Evolutionary conservation across 805 yeast species (phyloP), one percentile per base, ranked within the genome.

Genomic region (Yamadazyma paraphyllophila): DNA sequence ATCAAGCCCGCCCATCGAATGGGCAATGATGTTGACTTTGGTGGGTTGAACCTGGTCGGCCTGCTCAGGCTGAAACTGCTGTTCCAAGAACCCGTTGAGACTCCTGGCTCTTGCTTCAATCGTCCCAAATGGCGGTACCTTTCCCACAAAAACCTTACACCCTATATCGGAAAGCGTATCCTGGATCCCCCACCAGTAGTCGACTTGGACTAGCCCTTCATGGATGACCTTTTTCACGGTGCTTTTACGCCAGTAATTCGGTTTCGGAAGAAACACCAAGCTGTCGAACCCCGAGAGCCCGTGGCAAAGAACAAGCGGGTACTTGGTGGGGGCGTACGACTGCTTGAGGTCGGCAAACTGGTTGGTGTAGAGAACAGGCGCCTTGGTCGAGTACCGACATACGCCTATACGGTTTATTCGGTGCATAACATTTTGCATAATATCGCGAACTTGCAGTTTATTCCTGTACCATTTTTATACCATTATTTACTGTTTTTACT

Each of bases 1-100:
- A 58, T 91, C 97, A 26, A 90, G 66, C 0, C 97, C 97, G 4
- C 97, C 97, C 97, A 90, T 89, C 0, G 96, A 88, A 60, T 90
- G 97, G 5, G 94, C 94, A 20, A 90, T 73, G 36, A 90, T 61
- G 57, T 91, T 91, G 12, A 90, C 73, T 48, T 80, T 81, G 15
- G 81, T 51, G 3, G 67, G 62, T 10, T 35, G 30, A 6, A 6
- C 24, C 24, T 20, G 24, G 24, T 20, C 24, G 10, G 35, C 24
- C 24, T 30, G 38, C 13, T 39, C 39, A 12, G 6, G 35, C 30
- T 46, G 34, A 15, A 48, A 65, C 44, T 66, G 59, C 13, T 48
- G 46, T 33, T 60, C 53, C 4, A 90, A 76, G 53, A 76, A 81
- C 1, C 60, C 57, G 55, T 84, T 76, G 47, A 91, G 65, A 10